Evolutionary conservation across 805 yeast genomes (phyloP).

Genomic region (Cyberlindnera nakhonratchasimensis): DNA sequence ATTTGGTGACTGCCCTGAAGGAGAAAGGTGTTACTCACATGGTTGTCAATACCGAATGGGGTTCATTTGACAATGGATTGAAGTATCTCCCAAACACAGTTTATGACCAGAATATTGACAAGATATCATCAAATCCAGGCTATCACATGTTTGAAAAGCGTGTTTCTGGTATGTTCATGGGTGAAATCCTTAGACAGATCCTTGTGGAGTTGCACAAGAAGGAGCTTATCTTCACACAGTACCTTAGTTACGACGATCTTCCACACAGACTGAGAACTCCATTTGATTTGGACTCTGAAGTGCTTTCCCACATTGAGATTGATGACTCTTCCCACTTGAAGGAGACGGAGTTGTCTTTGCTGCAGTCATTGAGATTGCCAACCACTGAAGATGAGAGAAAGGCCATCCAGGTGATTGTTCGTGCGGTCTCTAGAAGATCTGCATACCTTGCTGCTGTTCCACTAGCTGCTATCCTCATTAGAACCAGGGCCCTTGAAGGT

Average conservation of each 20-base stretch:
- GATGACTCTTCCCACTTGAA: conserved; percentile 74
- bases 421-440: conserved; percentile 83
- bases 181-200: conserved; percentile 78
- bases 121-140: conserved; percentile 73
- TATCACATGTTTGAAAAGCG: conserved; percentile 92
- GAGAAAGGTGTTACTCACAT: conserved; percentile 55
- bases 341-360: conserved; percentile 65
- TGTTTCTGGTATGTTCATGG: conserved; percentile 88
- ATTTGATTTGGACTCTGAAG: conserved; percentile 77
- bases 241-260: conserved; percentile 35
- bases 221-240: conserved; percentile 57
- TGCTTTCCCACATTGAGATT: conserved; percentile 79
- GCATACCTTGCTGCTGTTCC: conserved; percentile 89
- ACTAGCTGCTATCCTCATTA: conserved; percentile 71
- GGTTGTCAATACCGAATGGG: conserved; percentile 98
- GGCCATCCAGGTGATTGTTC: conserved; percentile 68
- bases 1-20: conserved; percentile 34
- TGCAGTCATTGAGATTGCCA: conserved; percentile 64
- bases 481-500: conserved; percentile 59
- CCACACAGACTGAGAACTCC: conserved; percentile 68
- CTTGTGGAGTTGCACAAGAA: conserved; percentile 63
- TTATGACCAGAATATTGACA: conserved; percentile 72
- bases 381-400: conserved; percentile 69
- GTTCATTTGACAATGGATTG: conserved; percentile 87
- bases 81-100: conserved; percentile 71